Conservation (phyloP, 257 asterid genomes). For the Avicennia marina region DNA sequence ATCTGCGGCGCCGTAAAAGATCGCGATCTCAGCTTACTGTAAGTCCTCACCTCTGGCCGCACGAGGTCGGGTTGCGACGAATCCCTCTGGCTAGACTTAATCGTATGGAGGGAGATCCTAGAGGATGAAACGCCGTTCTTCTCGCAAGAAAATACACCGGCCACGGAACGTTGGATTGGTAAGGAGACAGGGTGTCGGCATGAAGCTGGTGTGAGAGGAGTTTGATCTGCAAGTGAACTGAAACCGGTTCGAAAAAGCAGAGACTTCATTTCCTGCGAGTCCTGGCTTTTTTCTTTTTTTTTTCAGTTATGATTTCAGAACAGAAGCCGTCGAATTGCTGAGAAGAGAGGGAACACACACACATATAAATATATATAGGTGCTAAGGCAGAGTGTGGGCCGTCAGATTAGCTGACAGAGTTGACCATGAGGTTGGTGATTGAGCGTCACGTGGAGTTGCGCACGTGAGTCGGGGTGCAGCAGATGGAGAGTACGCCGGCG, state of each 20-base stretch:
- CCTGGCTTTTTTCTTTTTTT: background rate
- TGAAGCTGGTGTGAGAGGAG: constrained; percentile 16
- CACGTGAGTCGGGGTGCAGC: constrained; percentile 38
- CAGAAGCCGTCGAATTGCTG: too few species aligned
- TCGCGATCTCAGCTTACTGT: constrained; percentile 31
- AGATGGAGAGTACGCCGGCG: constrained; percentile 24
- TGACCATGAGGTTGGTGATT: constrained; percentile 2
- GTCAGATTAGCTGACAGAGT: constrained; percentile 17
- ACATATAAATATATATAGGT: background rate
- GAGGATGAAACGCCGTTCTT: constrained; percentile 20
- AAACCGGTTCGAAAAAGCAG: constrained; percentile 49
- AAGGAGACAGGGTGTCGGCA: constrained; percentile 16
- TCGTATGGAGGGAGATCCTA: constrained; percentile 20
- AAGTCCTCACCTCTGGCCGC: constrained; percentile 18
- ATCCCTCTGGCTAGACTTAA: constrained; percentile 22
- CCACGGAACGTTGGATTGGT: constrained; percentile 15
- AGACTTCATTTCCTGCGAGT: constrained; percentile 29
- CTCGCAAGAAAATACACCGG: constrained; percentile 8
- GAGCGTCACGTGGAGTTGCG: constrained; percentile 29
- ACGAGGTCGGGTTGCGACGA: constrained; percentile 36
- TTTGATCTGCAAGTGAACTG: constrained; percentile 29
- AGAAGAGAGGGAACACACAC: too few species aligned
- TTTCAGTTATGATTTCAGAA: background rate
- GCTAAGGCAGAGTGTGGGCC: constrained; percentile 5
- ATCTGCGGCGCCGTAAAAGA: constrained; percentile 23